phyloP scores from a whole-genome alignment of 257 asterid species.

The Paraleonurus japonicus region DNA sequence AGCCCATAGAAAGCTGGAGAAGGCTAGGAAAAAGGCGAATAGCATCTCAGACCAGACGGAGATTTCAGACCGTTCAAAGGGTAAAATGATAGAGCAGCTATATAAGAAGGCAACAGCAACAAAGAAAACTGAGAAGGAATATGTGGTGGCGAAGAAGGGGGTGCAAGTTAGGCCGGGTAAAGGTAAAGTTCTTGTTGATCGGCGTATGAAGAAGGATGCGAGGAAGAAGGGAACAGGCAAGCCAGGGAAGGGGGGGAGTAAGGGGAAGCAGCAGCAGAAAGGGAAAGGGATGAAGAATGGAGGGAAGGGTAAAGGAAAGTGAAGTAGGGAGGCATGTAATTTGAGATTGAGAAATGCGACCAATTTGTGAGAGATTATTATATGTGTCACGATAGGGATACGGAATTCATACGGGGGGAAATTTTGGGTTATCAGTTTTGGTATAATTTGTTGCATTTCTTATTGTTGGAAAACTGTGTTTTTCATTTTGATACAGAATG shows the following conservation, averaged over 20 bases:
- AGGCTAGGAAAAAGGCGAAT: slow-evolving; percentile 85
- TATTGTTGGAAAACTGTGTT: not conserved
- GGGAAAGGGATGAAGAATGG: slow-evolving; percentile 46
- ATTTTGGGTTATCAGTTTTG: not conserved
- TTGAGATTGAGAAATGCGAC: not conserved
- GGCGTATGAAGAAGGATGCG: slow-evolving; percentile 79
- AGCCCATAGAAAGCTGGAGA: slow-evolving; percentile 60
- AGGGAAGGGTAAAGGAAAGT: slow-evolving; percentile 25
- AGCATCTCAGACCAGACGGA: slow-evolving; percentile 79
- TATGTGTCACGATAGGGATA: not conserved
- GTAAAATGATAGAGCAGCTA: slow-evolving; percentile 75
- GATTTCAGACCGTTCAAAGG: slow-evolving; percentile 72
- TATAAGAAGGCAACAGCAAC: slow-evolving; percentile 69
- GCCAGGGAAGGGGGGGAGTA: slow-evolving; percentile 58
- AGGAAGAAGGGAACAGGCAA: slow-evolving; percentile 57
- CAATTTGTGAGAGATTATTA: not conserved
- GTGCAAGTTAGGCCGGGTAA: slow-evolving; percentile 80
- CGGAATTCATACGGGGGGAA: not conserved
- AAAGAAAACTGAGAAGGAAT: slow-evolving; percentile 61
- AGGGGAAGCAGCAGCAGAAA: slow-evolving; percentile 55
- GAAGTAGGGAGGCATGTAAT: slow-evolving; percentile 4
- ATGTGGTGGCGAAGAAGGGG: slow-evolving; percentile 93
- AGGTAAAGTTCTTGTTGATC: slow-evolving; percentile 89
- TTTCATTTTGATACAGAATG: not conserved
- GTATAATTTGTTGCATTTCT: not conserved